phyloP scores from a whole-genome alignment of 306 rosid species.

The Myrica gale region DNA sequence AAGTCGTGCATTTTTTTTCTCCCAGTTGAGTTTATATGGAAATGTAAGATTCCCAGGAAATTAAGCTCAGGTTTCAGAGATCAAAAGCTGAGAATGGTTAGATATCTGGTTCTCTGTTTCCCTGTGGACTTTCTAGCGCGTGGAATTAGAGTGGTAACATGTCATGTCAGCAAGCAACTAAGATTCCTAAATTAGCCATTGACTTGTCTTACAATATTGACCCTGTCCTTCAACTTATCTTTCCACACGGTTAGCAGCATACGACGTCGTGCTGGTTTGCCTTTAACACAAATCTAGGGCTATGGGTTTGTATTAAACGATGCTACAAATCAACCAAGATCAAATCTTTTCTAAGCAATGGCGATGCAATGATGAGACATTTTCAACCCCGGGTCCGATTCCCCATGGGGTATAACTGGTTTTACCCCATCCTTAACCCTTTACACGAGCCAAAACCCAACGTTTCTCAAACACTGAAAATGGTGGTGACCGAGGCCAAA shows the following conservation, averaged over 20 bases:
- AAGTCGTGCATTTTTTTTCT: conserved; percentile 53
- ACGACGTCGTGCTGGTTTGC: conserved; percentile 8
- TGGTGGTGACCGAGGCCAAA: conserved; percentile 41
- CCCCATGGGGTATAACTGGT: conserved; percentile 12
- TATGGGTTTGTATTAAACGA: not conserved
- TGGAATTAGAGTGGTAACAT: conserved; percentile 17
- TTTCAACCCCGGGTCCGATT: conserved; percentile 20
- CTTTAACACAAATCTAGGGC: not conserved
- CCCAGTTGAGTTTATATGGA: conserved; percentile 26
- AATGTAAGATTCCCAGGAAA: conserved; percentile 18
- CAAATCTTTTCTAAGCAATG: not conserved
- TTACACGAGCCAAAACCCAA: conserved; percentile 6
- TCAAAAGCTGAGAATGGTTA: not conserved
- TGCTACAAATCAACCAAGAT: not conserved
- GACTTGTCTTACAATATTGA: not conserved
- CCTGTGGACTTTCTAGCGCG: conserved; percentile 27
- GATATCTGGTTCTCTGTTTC: not conserved
- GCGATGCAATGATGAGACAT: conserved; percentile 21
- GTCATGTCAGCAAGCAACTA: not conserved
- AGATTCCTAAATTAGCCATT: not conserved
- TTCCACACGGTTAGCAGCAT: not conserved
- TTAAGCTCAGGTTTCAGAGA: not conserved
- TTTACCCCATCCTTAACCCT: conserved; percentile 12
- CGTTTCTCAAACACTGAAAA: conserved; percentile 27
- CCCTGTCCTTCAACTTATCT: not conserved